Evolutionary conservation across 345 rosid species (phyloP).

Genomic region (Eucalyptus brandiana): DNA sequence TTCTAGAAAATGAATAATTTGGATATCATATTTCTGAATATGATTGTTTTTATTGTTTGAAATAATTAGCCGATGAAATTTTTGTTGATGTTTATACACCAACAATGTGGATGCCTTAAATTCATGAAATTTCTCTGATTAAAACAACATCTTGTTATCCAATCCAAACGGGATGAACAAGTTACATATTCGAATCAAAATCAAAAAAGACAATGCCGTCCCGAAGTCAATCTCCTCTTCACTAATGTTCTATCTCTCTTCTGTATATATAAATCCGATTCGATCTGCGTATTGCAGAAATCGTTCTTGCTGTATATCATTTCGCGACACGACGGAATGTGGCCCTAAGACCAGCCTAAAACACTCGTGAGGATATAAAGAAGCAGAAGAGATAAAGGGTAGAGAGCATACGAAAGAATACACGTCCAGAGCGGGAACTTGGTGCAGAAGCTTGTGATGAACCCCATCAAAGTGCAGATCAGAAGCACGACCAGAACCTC

Average conservation of each 20-base stretch:
- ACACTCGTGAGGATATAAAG: conserved; percentile 21
- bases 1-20: background rate
- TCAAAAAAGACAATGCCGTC: background rate
- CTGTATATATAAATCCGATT: background rate
- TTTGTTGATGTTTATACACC: background rate
- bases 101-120: background rate
- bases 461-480: conserved; percentile 20
- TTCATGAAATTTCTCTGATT: background rate
- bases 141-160: background rate
- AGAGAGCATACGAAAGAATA: conserved; percentile 9
- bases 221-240: background rate
- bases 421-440: conserved; percentile 22
- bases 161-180: background rate
- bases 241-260: background rate
- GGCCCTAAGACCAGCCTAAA: conserved; percentile 15
- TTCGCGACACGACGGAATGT: background rate
- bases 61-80: background rate
- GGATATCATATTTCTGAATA: background rate
- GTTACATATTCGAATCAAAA: background rate
- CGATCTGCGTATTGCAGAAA: background rate
- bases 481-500: conserved; percentile 18
- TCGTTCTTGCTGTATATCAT: background rate
- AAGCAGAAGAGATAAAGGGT: conserved; percentile 20
- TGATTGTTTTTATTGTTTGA: rapidly evolving
- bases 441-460: conserved; percentile 8